Evolutionary conservation across 305 asterid species (phyloP).

Genomic region (Solanum aculeatissimum): DNA sequence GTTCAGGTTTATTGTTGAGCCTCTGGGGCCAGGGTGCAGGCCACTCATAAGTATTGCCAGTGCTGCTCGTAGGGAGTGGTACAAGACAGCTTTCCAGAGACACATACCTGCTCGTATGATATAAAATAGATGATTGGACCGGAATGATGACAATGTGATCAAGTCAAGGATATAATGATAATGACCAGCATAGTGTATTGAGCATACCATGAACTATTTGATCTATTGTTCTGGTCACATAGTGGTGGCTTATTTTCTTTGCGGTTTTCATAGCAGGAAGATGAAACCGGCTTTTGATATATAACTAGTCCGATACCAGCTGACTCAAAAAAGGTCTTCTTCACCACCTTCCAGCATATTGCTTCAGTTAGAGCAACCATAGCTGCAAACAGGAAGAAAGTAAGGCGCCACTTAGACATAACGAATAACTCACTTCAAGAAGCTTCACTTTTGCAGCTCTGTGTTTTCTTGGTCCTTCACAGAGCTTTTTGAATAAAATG

Average conservation of each 20-base stretch:
- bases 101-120: conserved; percentile 46
- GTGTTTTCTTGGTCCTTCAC: neutral
- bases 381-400: conserved; percentile 35
- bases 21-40: conserved; percentile 85
- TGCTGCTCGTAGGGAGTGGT: conserved; percentile 23
- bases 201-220: conserved; percentile 58
- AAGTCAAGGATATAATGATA: neutral
- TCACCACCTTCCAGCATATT: conserved; percentile 78
- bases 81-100: conserved; percentile 70
- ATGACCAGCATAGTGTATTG: neutral
- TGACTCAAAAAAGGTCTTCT: conserved; percentile 28
- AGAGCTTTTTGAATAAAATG: neutral
- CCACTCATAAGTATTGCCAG: conserved; percentile 23
- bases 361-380: conserved; percentile 71
- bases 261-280: conserved; percentile 64
- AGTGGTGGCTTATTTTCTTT: conserved; percentile 55
- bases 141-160: neutral
- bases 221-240: conserved; percentile 44
- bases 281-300: conserved; percentile 67
- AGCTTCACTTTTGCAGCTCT: neutral
- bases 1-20: conserved; percentile 47
- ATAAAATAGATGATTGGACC: neutral
- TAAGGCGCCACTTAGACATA: neutral
- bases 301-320: conserved; percentile 60
- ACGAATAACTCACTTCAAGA: neutral